Conservation (phyloP, 2,329 filamentous ascomycete species). For the Neonectria sp. region DNA sequence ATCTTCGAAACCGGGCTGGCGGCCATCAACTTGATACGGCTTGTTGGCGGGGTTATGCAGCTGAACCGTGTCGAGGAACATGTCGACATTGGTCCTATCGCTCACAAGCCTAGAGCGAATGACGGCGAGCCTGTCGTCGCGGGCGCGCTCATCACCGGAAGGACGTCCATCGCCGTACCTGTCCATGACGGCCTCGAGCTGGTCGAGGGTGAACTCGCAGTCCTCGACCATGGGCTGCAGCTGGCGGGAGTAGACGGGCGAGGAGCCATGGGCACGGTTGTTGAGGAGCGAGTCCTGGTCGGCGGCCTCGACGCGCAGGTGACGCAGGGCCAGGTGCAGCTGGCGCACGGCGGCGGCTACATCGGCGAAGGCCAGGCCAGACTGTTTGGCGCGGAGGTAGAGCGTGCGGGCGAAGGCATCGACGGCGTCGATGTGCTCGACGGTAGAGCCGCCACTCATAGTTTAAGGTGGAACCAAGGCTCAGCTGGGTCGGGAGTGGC, state of each 20-base stretch:
- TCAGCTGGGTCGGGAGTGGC: not conserved
- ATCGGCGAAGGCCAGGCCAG: constrained; percentile 63
- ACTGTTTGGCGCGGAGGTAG: constrained; percentile 66
- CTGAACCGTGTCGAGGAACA: constrained; percentile 72
- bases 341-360: constrained; percentile 66
- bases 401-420: constrained; percentile 70
- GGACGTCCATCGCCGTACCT: constrained; percentile 56
- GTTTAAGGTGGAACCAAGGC: constrained; percentile 24
- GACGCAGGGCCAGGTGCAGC: constrained; percentile 70
- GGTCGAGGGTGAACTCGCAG: constrained; percentile 68
- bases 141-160: constrained; percentile 49
- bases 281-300: constrained; percentile 71
- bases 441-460: constrained; percentile 53
- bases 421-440: constrained; percentile 67
- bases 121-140: constrained; percentile 58
- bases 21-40: constrained; percentile 53
- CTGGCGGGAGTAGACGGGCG: constrained; percentile 63
- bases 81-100: constrained; percentile 68
- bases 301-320: constrained; percentile 71
- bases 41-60: constrained; percentile 62
- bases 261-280: constrained; percentile 49
- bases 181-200: constrained; percentile 68
- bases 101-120: constrained; percentile 63
- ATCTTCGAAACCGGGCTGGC: constrained; percentile 61
- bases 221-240: constrained; percentile 68